phyloP scores from a whole-genome alignment of 2,329 filamentous ascomycete species.

The Daldinia sp. region DNA sequence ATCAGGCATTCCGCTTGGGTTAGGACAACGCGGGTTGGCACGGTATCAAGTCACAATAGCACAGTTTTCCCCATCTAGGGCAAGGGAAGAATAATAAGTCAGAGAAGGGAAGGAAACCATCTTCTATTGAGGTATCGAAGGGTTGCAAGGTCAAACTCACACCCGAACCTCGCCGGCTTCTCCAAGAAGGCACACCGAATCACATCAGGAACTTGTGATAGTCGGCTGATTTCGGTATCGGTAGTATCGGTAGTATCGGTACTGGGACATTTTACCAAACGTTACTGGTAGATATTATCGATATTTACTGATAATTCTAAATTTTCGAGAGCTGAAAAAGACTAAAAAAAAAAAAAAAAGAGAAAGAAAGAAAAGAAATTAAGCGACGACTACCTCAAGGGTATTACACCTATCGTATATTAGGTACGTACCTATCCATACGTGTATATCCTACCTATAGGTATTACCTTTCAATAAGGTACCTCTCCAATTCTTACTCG shows the following conservation, averaged over 20 bases:
- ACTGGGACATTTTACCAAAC: too few relatives aligned
- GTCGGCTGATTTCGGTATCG: slow-evolving; percentile 37
- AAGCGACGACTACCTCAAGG: slow-evolving; percentile 1
- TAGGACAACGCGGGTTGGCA: slow-evolving; percentile 3
- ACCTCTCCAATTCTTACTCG: too few relatives aligned
- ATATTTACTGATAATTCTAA: too few relatives aligned
- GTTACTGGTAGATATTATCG: neutral
- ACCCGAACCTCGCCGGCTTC: slow-evolving; percentile 35
- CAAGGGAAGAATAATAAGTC: neutral
- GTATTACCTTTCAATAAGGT: too few relatives aligned
- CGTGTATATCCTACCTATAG: too few relatives aligned
- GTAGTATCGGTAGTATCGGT: slow-evolving; percentile 18
- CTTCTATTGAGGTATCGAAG: neutral
- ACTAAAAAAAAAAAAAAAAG: too few relatives aligned
- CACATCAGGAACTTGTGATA: slow-evolving; percentile 35
- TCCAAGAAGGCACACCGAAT: slow-evolving; percentile 35
- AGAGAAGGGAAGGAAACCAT: slow-evolving; percentile 12
- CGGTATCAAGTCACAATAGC: slow-evolving; percentile 25
- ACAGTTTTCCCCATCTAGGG: neutral
- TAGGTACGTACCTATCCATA: too few relatives aligned
- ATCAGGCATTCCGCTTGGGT: slow-evolving; percentile 34
- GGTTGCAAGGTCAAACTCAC: slow-evolving; percentile 17
- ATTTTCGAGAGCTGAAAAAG: neutral
- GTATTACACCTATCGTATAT: neutral
- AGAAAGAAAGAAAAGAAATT: neutral